Evolutionary conservation across 345 rosid genomes (phyloP).

Genomic region (Moricandia arvensis): DNA sequence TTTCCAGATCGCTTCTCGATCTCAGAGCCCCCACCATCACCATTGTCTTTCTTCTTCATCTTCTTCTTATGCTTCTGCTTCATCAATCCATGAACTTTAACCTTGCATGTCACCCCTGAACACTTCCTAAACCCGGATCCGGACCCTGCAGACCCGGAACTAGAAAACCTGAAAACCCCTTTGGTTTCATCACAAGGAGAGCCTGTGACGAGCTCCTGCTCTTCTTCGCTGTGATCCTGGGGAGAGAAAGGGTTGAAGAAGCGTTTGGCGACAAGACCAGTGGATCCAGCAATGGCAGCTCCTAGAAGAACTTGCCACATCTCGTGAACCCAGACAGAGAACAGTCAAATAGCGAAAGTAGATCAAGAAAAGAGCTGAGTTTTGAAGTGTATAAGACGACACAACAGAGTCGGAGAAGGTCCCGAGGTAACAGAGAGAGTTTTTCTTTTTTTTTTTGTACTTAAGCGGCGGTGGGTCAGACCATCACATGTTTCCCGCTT

Average conservation of each 20-base stretch:
- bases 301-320: conserved; percentile 86
- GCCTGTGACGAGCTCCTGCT: conserved; percentile 17
- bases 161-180: conserved; percentile 71
- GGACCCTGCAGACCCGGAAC: conserved; percentile 46
- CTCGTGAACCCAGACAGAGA: background rate
- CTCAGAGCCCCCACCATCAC: background rate
- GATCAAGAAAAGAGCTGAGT: conserved; percentile 7
- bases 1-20: conserved; percentile 41
- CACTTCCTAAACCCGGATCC: conserved; percentile 37
- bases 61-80: conserved; percentile 17
- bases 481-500: conserved; percentile 65
- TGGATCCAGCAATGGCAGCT: conserved; percentile 76
- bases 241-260: conserved; percentile 38
- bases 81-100: conserved; percentile 27
- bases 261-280: conserved; percentile 61
- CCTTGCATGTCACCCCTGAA: conserved; percentile 34
- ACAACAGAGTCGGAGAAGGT: conserved; percentile 26
- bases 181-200: conserved; percentile 41
- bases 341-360: conserved; percentile 2
- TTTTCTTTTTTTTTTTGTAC: too few species aligned
- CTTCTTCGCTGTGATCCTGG: background rate
- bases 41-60: background rate
- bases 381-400: conserved; percentile 20
- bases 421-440: background rate
- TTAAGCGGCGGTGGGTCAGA: conserved; percentile 28